phyloP scores from a whole-genome alignment of 225 moss, liverwort and hornwort species.

The Anthoceros angustus region DNA sequence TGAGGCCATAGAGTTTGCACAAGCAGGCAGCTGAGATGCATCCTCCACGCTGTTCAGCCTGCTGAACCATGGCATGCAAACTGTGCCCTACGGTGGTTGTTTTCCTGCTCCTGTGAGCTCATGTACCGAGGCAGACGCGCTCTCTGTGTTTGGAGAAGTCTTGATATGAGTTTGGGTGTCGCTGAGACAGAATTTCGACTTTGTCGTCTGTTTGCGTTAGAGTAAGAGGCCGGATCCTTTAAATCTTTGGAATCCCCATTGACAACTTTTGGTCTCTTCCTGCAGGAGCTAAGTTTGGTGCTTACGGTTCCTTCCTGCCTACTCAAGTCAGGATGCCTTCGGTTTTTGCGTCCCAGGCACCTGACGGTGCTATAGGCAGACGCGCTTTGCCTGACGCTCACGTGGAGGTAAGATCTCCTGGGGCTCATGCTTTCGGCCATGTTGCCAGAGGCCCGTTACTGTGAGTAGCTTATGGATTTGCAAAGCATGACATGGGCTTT shows the following conservation, averaged over 20 bases:
- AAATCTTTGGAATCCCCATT: background rate
- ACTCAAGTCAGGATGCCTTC: conserved; percentile 67
- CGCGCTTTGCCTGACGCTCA: conserved; percentile 23
- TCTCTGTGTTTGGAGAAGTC: too few species aligned
- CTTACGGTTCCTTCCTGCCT: conserved; percentile 91
- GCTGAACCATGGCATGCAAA: too few species aligned
- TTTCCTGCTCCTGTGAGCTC: too few species aligned
- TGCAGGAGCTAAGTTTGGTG: conserved; percentile 63
- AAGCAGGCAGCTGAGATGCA: too few species aligned
- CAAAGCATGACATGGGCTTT: conserved; percentile 10
- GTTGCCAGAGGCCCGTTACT: background rate
- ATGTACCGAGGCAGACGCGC: too few species aligned
- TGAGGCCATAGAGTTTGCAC: too few species aligned
- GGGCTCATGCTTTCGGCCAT: background rate
- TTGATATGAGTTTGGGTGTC: too few species aligned
- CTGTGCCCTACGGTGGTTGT: too few species aligned
- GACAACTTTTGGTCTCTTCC: background rate
- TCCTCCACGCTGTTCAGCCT: too few species aligned
- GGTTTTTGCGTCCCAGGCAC: conserved; percentile 40
- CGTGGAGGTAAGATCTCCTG: conserved; percentile 45
- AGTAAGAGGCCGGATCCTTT: background rate
- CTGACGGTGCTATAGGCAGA: conserved; percentile 32
- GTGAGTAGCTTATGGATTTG: background rate
- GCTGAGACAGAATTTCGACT: too few species aligned
- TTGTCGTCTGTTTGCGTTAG: background rate